Conservation (phyloP, 1,284 basidiomycete genomes). For the Microstroma glucosiphilum region DNA sequence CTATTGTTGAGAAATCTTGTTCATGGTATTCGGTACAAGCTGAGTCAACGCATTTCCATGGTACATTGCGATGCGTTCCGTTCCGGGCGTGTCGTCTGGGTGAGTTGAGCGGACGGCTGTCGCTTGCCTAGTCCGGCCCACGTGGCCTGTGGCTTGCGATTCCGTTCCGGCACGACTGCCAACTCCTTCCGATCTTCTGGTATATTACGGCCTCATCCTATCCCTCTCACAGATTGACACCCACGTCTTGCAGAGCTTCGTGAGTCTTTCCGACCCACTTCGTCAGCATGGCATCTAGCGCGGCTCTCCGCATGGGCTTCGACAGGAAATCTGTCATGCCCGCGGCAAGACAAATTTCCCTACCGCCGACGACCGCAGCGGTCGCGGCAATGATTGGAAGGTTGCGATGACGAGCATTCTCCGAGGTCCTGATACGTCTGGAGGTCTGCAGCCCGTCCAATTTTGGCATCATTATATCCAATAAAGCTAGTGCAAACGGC, state of each 20-base stretch:
- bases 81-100: too few relatives aligned
- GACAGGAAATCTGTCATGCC: constrained; percentile 43
- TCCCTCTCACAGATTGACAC: too few relatives aligned
- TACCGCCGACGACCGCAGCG: constrained; percentile 33
- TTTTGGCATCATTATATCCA: constrained; percentile 38
- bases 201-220: too few relatives aligned
- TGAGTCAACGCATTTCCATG: too few relatives aligned
- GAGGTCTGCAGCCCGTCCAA: constrained; percentile 34
- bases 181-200: too few relatives aligned
- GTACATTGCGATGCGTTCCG: too few relatives aligned
- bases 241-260: background rate
- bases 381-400: constrained; percentile 40
- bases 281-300: constrained; percentile 32
- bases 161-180: too few relatives aligned
- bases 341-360: constrained; percentile 33
- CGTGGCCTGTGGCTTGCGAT: too few relatives aligned
- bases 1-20: too few relatives aligned
- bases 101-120: too few relatives aligned
- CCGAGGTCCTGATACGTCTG: constrained; percentile 20
- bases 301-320: constrained; percentile 38
- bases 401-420: constrained; percentile 19
- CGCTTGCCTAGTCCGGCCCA: too few relatives aligned
- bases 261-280: constrained; percentile 22
- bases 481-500: constrained; percentile 32
- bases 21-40: too few relatives aligned